These are phyloP conservation scores for Dactylella cylindrospora DNA, from an alignment of 2,329 filamentous ascomycete species.

Conservation along the genomic window DNA sequence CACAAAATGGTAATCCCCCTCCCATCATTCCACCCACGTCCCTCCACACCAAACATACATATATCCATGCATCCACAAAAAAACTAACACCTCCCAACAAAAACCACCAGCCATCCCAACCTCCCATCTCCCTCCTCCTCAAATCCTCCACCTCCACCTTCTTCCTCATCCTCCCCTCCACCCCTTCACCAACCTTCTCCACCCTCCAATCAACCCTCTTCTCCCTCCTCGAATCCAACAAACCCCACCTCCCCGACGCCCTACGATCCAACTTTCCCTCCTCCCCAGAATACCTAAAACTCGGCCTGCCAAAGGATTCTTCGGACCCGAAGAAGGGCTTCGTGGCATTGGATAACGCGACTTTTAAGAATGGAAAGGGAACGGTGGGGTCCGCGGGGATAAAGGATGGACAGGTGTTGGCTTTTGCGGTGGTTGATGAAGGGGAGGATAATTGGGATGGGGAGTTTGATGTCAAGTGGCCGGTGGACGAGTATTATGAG, in stretches of 20 bases:
- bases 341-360: constrained; percentile 4
- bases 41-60: constrained; percentile 2
- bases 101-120: background rate
- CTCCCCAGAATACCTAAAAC: background rate
- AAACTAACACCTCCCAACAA: too few relatives aligned
- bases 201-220: constrained; percentile 9
- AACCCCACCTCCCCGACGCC: constrained; percentile 13
- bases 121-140: constrained; percentile 28
- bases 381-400: constrained; percentile 3
- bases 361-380: constrained; percentile 11
- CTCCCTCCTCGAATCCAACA: constrained; percentile 5
- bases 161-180: constrained; percentile 29
- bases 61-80: too few relatives aligned
- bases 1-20: background rate
- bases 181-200: constrained; percentile 17
- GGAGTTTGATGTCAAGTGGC: constrained; percentile 15
- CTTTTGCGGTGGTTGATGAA: constrained; percentile 14
- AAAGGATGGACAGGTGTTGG: constrained; percentile 15
- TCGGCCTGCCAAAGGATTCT: constrained; percentile 26
- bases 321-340: constrained; percentile 12
- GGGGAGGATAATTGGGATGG: constrained; percentile 18
- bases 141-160: constrained; percentile 35
- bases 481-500: constrained; percentile 26
- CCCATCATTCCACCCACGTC: background rate
- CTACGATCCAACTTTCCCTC: background rate